Conservation (phyloP, 2,329 filamentous ascomycete genomes). For the Chrysoporthe cubensis region DNA sequence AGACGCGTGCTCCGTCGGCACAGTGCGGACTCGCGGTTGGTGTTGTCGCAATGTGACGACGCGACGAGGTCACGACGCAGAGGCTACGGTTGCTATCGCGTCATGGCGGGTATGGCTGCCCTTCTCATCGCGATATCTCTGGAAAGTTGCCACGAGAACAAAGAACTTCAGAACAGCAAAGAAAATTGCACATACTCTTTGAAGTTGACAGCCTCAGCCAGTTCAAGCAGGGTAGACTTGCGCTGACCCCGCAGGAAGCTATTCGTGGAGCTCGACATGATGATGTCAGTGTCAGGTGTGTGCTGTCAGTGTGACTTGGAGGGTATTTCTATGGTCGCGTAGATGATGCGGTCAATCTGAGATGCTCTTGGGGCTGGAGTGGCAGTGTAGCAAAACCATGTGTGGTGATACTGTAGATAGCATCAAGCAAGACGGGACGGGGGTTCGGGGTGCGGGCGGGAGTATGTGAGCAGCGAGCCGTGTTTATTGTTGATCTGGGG, state of each 20-base stretch:
- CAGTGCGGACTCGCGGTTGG: neutral
- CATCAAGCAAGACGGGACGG: constrained; percentile 15
- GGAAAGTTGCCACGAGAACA: neutral
- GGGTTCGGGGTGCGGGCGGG: constrained; percentile 3
- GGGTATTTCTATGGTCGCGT: constrained; percentile 24
- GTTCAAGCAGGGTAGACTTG: constrained; percentile 77
- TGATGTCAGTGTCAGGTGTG: constrained; percentile 37
- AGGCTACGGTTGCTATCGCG: neutral
- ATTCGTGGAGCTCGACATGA: constrained; percentile 66
- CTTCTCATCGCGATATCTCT: neutral
- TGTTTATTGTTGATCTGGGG: constrained; percentile 20
- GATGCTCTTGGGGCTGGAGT: constrained; percentile 29
- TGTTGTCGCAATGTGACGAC: constrained; percentile 10
- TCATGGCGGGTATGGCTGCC: neutral
- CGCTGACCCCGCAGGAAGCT: constrained; percentile 81
- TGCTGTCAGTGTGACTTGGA: constrained; percentile 39
- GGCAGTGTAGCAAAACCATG: constrained; percentile 13
- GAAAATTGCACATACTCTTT: constrained; percentile 64
- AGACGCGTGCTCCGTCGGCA: neutral
- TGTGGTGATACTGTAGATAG: constrained; percentile 16
- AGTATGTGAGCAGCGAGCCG: constrained; percentile 1
- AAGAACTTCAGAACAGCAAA: neutral
- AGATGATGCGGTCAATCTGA: constrained; percentile 38
- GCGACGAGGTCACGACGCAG: neutral
- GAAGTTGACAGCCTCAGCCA: constrained; percentile 73